Evolutionary conservation across 257 asterid genomes (phyloP).

Genomic region (Gynochthodes officinalis): DNA sequence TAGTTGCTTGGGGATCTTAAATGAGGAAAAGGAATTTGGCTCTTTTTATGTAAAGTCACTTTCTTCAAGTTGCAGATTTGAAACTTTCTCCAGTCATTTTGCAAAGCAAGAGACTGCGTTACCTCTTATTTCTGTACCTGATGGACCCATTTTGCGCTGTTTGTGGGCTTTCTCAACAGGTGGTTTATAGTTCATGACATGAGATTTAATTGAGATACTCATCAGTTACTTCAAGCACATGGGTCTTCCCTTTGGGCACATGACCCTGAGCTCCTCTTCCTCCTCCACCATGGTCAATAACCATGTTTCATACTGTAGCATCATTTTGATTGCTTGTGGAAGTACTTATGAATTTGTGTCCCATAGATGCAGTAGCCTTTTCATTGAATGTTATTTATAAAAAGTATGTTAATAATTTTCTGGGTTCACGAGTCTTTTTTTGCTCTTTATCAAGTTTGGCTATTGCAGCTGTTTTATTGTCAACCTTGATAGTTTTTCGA

Average conservation of each 20-base stretch:
- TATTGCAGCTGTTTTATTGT: not conserved
- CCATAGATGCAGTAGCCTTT: too few relatives aligned
- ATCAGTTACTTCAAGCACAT: conserved; percentile 15
- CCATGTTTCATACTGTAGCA: not conserved
- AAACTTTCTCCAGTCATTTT: not conserved
- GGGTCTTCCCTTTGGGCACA: conserved; percentile 11
- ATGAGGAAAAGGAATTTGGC: not conserved
- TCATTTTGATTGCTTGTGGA: conserved; percentile 7
- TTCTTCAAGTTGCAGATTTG: conserved; percentile 12
- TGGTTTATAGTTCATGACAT: not conserved
- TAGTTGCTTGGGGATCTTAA: not conserved
- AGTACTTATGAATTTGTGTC: conserved; percentile 4
- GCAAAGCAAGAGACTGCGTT: not conserved
- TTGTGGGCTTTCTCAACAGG: conserved; percentile 17
- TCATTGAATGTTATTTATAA: too few relatives aligned
- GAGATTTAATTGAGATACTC: conserved; percentile 6
- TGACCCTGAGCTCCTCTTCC: conserved; percentile 1
- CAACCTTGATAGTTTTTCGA: not conserved
- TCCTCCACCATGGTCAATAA: conserved; percentile 8
- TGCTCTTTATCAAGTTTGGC: not conserved
- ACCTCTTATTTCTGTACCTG: conserved; percentile 14
- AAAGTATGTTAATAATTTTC: not conserved
- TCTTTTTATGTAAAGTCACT: not conserved
- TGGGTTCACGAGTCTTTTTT: not conserved
- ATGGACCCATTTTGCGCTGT: conserved; percentile 22